phyloP scores from a whole-genome alignment of 2,329 filamentous ascomycete genomes.

The Cercospora sp. region DNA sequence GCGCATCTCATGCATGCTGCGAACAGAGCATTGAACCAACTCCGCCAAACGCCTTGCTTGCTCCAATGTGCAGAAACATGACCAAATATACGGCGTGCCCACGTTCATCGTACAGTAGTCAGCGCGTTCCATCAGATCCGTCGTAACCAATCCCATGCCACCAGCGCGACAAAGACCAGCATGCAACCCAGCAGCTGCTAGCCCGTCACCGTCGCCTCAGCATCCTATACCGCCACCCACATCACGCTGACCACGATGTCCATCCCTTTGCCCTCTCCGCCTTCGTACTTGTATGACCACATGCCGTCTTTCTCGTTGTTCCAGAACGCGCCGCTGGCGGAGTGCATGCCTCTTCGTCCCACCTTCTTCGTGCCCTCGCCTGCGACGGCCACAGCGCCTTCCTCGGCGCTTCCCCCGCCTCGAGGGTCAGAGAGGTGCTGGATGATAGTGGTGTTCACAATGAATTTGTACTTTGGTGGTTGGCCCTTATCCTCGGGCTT shows the following conservation, averaged over 20 bases:
- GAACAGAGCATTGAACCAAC: background rate
- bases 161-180: background rate
- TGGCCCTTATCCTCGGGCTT: conserved; percentile 40
- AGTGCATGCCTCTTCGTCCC: conserved; percentile 87
- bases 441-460: conserved; percentile 97
- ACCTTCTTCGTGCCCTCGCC: conserved; percentile 67
- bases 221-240: conserved; percentile 65
- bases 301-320: conserved; percentile 88
- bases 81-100: conserved; percentile 5
- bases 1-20: conserved; percentile 4
- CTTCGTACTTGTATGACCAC: conserved; percentile 84
- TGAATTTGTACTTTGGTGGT: conserved; percentile 79
- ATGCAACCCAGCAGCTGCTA: conserved; percentile 6
- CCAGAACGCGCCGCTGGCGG: conserved; percentile 82
- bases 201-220: conserved; percentile 10
- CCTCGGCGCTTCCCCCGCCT: conserved; percentile 53
- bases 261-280: conserved; percentile 54
- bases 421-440: conserved; percentile 79
- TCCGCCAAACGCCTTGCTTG: conserved; percentile 16
- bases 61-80: conserved; percentile 10
- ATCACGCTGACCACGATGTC: conserved; percentile 59
- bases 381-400: conserved; percentile 33
- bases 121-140: conserved; percentile 3
- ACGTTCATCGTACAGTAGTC: conserved; percentile 8
- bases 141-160: background rate